Conservation (phyloP, 78 protist species). For the Dictyostelium discoideum region DNA sequence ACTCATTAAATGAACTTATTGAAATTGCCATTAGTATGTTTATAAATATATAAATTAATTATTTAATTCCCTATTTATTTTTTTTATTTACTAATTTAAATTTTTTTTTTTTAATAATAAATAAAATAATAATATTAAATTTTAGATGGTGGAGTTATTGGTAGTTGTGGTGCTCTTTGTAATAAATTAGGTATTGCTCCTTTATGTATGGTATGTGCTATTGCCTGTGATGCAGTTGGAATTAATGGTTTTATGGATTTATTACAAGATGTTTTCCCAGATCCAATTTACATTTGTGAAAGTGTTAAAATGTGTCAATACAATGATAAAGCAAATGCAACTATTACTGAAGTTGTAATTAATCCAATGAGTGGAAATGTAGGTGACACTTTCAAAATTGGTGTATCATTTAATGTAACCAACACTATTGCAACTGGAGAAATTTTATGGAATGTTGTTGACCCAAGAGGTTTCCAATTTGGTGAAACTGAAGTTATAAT, state of each 20-base stretch:
- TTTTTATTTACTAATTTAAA: background rate
- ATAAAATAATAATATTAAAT: background rate
- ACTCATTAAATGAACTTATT: background rate
- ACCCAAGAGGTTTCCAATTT: constrained; percentile 34
- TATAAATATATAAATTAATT: too few species aligned
- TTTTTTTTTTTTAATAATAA: background rate
- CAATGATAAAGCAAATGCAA: background rate
- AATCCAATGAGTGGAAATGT: constrained; percentile 15
- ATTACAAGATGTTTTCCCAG: background rate
- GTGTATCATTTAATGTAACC: background rate
- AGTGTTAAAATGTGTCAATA: constrained; percentile 21
- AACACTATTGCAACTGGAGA: constrained; percentile 6
- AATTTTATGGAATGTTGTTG: constrained; percentile 16
- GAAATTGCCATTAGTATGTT: background rate
- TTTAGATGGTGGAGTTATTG: constrained; percentile 42
- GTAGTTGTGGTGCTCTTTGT: constrained; percentile 46
- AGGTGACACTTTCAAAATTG: constrained; percentile 16
- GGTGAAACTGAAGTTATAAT: constrained; percentile 47
- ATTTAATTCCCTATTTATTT: background rate
- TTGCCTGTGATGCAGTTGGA: background rate
- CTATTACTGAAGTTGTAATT: background rate
- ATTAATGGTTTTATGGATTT: background rate
- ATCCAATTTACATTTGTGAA: constrained; percentile 51
- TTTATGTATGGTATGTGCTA: background rate
- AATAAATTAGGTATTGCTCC: background rate